Base-by-base conservation (phyloP, 1,284 basidiomycete species). In the Leccinum colubrinum region DNA sequence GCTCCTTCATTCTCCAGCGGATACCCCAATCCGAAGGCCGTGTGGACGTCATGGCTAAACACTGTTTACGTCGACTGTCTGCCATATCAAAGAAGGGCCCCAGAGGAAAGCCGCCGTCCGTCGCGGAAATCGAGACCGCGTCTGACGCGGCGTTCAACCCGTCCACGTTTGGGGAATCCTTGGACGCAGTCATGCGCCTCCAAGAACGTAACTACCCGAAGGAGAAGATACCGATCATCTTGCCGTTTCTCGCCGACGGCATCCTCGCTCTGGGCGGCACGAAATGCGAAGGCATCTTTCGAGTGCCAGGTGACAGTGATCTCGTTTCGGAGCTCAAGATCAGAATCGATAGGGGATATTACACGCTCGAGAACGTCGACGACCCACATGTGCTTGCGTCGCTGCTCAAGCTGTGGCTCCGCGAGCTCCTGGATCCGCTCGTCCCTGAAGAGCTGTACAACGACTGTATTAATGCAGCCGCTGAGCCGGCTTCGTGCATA, bases 131-230 rank as follows among this genome's bases (percentile, higher is more conserved):
- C 59, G 93, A 94, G 77, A 93, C 90, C 9, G 94, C 93, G 25
- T 90, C 91, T 54, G 93, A 95, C 70, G 93, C 93, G 30, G 94
- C 95, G 2, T 97, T 97, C 78, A 91, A 95, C 67, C 94, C 94
- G 0, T 94, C 92, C 1, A 95, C 93, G 0, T 97, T 97, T 70
- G 94, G 94, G 52, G 93, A 95, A 78, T 88, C 91, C 0, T 80
- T 97, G 8, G 89, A 92, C 65, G 87, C 87, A 20, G 89, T 94
- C 65, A 90, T 93, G 78, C 83, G 90, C 56, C 78, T 94, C 11
- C 95, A 97, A 75, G 86, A 87, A 68, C 85, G 90, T 48, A 92
- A 88, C 50, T 95, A 96, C 69, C 91, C 93, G 2, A 81, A 86
- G 59, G 86, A 90, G 66, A 90, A 88, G 74, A 87, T 96, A 6